A percentile compares a stretch with the other conserved stretches of the same genome.
These are phyloP conservation scores for Blastobotrys peoriensis DNA, from an alignment of 805 yeast genomes.

Conservation along the genomic window DNA sequence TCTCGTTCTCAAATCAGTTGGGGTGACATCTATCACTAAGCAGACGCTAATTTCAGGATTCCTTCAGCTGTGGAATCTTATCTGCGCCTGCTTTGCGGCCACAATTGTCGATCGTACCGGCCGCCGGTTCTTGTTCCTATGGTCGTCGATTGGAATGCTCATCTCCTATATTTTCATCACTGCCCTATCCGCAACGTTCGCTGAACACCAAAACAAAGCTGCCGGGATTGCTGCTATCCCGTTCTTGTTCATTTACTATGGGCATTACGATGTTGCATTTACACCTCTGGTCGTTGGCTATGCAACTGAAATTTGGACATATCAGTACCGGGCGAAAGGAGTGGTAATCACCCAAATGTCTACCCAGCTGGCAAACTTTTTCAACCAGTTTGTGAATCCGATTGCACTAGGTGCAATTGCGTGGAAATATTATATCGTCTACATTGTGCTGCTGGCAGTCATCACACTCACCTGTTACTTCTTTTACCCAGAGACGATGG, in stretches of 20 bases:
- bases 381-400: conserved; percentile 54
- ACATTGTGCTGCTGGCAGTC: conserved; percentile 51
- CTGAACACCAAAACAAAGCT: too few relatives aligned
- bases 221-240: too few relatives aligned
- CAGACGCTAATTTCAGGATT: conserved; percentile 12
- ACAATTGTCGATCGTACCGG: conserved; percentile 10
- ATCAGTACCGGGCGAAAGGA: conserved; percentile 13
- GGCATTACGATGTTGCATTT: conserved; percentile 15
- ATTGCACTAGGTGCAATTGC: conserved; percentile 37
- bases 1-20: conserved; percentile 48
- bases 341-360: too few relatives aligned
- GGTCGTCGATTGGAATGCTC: conserved; percentile 9
- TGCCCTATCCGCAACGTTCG: too few relatives aligned
- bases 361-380: too few relatives aligned
- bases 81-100: too few relatives aligned
- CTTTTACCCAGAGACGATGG: conserved; percentile 69
- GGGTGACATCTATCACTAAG: conserved; percentile 34
- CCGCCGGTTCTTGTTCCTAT: conserved; percentile 12
- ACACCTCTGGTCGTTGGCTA: conserved; percentile 33
- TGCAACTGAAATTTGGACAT: conserved; percentile 27
- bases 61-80: too few relatives aligned
- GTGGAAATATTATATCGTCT: conserved; percentile 63
- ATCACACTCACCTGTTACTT: conserved; percentile 57
- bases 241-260: conserved; percentile 10
- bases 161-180: conserved; percentile 28